Evolutionary conservation across 108 stramenopile genomes (phyloP).

Genomic region (Pseudonitzschia pungens): DNA sequence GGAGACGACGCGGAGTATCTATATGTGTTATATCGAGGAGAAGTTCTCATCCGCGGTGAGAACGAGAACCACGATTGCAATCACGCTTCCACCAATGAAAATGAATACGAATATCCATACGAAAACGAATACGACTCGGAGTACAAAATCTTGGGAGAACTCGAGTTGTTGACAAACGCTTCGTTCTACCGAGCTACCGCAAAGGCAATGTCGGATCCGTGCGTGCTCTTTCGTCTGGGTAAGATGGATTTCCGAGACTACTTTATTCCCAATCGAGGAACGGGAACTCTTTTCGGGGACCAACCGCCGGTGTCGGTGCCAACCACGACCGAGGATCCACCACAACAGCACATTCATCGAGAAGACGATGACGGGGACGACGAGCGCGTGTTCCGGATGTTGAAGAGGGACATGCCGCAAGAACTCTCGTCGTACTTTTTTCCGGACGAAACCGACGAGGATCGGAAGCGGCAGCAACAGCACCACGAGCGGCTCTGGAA

Average conservation of each 20-base stretch:
- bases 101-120: background rate
- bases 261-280: slow-evolving; percentile 12
- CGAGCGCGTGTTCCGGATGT: slow-evolving; percentile 11
- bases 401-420: background rate
- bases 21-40: slow-evolving; percentile 44
- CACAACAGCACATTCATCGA: too few relatives aligned
- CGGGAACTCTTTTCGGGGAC: too few relatives aligned
- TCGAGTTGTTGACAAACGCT: slow-evolving; percentile 26
- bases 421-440: slow-evolving; percentile 6
- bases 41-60: slow-evolving; percentile 14
- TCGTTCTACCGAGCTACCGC: slow-evolving; percentile 23
- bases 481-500: background rate
- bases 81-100: slow-evolving; percentile 26
- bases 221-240: slow-evolving; percentile 26
- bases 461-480: slow-evolving; percentile 2
- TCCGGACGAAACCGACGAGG: too few relatives aligned
- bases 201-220: slow-evolving; percentile 27
- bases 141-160: slow-evolving; percentile 43
- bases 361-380: slow-evolving; percentile 11
- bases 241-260: slow-evolving; percentile 7
- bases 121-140: slow-evolving; percentile 1
- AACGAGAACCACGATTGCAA: background rate
- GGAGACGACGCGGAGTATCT: slow-evolving; percentile 19
- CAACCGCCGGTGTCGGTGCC: too few relatives aligned
- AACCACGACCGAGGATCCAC: too few relatives aligned